Evolutionary conservation across 495 filamentous ascomycete species (phyloP), one percentile per base, ranked within the genome.

Genomic region (Penicillium cinerascens): DNA sequence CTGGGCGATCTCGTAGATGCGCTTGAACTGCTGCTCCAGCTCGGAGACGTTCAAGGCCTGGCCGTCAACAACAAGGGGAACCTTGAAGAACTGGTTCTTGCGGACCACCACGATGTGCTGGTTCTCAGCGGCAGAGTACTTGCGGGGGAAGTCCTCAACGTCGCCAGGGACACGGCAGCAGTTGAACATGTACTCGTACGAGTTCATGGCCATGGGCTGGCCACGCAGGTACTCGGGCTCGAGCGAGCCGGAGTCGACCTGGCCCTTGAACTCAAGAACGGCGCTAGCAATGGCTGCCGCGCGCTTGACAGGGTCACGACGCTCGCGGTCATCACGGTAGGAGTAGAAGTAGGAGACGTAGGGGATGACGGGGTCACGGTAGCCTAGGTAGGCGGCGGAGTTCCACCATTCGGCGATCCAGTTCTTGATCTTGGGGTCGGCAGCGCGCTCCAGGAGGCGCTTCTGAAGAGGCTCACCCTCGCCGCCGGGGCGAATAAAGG

Each of bases 341-440:
- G 91, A 96, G 77, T 99, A 99, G 75, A 99, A 99, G 79, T 99
- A 99, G 68, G 90, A 95, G 58, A 99, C 95, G 67, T 97, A 99
- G 49, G 95, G 95, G 25, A 97, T 88, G 23, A 99, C 89, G 33
- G 95, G 95, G 70, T 97, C 95, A 52, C 92, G 88, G 78, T 96
- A 96, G 51, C 66, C 80, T 48, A 99, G 80, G 73, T 99, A 99
- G 36, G 93, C 92, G 3, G 82, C 80, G 49, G 92, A 80, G 72
- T 97, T 96, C 95, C 95, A 99, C 95, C 95, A 99, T 60, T 97
- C 92, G 53, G 83, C 81, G 16, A 99, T 68, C 95, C 95, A 99
- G 76, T 97, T 99, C 72, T 88, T 89, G 70, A 79, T 70, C 53
- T 89, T 85, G 42, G 95, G 88, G 61, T 96, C 82, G 49, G 90